A percentile compares a stretch with the other conserved stretches of the same genome.
Conservation (phyloP, 1,284 basidiomycete species). For the Butyriboletus appendiculatus region DNA sequence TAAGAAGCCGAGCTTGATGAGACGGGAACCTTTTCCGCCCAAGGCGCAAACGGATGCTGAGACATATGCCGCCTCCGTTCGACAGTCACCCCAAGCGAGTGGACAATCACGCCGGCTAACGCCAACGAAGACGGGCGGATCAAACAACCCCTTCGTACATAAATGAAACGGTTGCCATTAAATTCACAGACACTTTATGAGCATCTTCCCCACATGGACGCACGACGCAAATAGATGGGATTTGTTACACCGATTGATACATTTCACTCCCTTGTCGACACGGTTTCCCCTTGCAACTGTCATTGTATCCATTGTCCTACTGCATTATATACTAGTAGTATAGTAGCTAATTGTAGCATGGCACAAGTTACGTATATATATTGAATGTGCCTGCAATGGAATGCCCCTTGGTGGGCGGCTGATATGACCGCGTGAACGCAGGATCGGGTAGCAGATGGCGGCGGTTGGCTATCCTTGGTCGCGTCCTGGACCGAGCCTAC, state of each 20-base stretch:
- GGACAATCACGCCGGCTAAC: conserved; percentile 31
- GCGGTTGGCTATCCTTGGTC: conserved; percentile 21
- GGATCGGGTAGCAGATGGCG: conserved; percentile 7
- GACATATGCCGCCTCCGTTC: conserved; percentile 53
- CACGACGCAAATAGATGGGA: conserved; percentile 18
- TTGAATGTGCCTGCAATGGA: conserved; percentile 8
- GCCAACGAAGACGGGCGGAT: conserved; percentile 42
- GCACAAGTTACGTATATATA: conserved; percentile 14
- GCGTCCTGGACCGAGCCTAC: conserved; percentile 2
- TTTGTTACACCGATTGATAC: conserved; percentile 2
- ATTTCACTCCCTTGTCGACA: not conserved
- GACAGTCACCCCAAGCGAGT: conserved; percentile 28
- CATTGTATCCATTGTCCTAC: conserved; percentile 23
- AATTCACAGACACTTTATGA: conserved; percentile 10
- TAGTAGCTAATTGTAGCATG: conserved; percentile 31
- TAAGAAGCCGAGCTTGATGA: conserved; percentile 26
- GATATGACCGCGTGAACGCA: conserved; percentile 31
- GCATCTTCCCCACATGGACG: conserved; percentile 23
- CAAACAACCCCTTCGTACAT: conserved; percentile 50
- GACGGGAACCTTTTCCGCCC: conserved; percentile 29
- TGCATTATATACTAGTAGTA: conserved; percentile 12
- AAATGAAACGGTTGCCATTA: conserved; percentile 29
- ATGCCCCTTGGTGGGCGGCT: not conserved
- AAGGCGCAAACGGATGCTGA: conserved; percentile 55
- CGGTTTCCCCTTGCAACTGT: conserved; percentile 19